A percentile compares a stretch with the other conserved stretches of the same genome.
Conservation (phyloP, 75 land plant genomes). For the Selaginella tamariscina region DNA sequence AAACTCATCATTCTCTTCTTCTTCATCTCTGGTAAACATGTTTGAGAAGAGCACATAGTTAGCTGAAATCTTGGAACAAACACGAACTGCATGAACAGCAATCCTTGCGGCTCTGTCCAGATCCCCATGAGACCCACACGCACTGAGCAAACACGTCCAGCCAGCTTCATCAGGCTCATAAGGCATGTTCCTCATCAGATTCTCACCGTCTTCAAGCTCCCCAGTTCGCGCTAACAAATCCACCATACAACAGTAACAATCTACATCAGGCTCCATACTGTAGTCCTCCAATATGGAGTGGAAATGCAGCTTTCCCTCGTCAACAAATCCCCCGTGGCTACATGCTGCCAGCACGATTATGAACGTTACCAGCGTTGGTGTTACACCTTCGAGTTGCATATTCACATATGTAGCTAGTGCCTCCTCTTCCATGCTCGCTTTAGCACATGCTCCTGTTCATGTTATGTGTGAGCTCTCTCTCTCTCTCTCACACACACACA, state of each 20-base stretch:
- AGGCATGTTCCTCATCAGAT: neutral
- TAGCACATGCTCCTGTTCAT: neutral
- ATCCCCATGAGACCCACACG: neutral
- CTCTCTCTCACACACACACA: no score
- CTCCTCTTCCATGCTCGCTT: neutral
- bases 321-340: neutral
- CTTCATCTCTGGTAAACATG: neutral
- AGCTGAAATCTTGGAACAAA: neutral
- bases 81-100: neutral
- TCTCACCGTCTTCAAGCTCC: neutral
- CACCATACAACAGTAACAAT: neutral
- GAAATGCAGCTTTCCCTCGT: neutral
- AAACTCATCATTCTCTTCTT: no score
- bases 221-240: neutral
- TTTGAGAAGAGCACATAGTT: neutral
- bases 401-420: neutral
- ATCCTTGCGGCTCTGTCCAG: neutral
- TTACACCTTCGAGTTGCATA: neutral
- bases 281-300: neutral
- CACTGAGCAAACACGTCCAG: neutral
- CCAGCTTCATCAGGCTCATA: neutral
- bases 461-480: no score
- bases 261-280: neutral
- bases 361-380: neutral
- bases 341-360: neutral